Evolutionary conservation across 139 green algal species (phyloP).

Genomic region (Chlamydomonas incerta): DNA sequence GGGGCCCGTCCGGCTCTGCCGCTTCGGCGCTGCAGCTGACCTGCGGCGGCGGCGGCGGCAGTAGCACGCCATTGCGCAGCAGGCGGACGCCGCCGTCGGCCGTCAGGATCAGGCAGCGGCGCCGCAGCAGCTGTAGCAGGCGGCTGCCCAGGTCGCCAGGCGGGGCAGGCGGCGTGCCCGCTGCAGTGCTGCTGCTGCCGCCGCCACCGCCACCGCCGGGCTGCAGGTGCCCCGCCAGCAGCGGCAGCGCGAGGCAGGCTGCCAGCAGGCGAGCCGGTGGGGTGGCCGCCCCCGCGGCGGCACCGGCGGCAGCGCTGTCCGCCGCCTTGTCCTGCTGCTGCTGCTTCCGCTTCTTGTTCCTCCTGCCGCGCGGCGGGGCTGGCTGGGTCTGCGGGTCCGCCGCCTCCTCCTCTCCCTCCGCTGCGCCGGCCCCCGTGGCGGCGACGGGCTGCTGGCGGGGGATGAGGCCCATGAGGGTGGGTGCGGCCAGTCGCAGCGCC

Average conservation of each 20-base stretch:
- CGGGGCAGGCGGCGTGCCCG: too few relatives aligned
- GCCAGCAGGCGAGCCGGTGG: neutral
- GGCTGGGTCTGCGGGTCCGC: too few relatives aligned
- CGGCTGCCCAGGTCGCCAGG: neutral
- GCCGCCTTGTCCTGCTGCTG: too few relatives aligned
- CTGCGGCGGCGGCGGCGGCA: too few relatives aligned
- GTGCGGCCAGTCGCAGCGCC: conserved; percentile 15
- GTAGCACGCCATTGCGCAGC: too few relatives aligned
- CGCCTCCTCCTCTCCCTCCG: neutral
- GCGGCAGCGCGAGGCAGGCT: conserved; percentile 37
- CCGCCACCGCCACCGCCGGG: neutral
- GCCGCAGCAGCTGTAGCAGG: conserved; percentile 2
- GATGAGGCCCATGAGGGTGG: conserved; percentile 15
- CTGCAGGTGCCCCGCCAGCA: conserved; percentile 41
- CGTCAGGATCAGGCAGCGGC: neutral
- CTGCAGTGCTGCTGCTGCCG: neutral
- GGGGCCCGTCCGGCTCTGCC: too few relatives aligned
- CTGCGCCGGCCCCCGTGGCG: neutral
- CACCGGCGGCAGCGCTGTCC: too few relatives aligned
- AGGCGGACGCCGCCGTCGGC: too few relatives aligned
- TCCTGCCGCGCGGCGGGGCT: too few relatives aligned
- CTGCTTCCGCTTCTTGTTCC: too few relatives aligned
- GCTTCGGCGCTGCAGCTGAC: too few relatives aligned
- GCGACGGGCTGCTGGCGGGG: neutral
- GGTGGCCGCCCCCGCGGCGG: too few relatives aligned